These are phyloP conservation scores for Emergomyces africanus DNA, from an alignment of 2,329 filamentous ascomycete genomes.

Conservation along the genomic window DNA sequence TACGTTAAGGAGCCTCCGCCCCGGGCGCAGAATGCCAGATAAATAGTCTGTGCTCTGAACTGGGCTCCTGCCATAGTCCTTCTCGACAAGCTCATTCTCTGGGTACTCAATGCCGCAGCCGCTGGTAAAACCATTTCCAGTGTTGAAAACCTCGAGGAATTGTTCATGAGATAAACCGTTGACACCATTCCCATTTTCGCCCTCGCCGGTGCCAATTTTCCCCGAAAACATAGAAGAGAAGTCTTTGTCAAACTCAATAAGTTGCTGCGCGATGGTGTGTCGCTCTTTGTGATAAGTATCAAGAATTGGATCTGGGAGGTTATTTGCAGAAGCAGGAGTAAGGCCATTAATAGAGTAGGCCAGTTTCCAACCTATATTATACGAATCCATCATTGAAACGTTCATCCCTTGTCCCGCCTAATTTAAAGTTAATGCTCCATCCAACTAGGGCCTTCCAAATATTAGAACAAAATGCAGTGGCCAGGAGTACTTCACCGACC, in stretches of 20 bases:
- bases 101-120: slow-evolving; percentile 29
- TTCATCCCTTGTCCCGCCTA: slow-evolving; percentile 3
- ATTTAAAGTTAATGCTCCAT: background rate
- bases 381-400: slow-evolving; percentile 7
- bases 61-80: slow-evolving; percentile 13
- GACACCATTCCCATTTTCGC: slow-evolving; percentile 12
- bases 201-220: slow-evolving; percentile 20
- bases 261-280: slow-evolving; percentile 24
- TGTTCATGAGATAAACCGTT: slow-evolving; percentile 20
- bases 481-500: background rate
- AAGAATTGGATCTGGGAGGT: slow-evolving; percentile 16
- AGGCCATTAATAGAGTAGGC: slow-evolving; percentile 25
- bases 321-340: slow-evolving; percentile 12
- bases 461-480: background rate
- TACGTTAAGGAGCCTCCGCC: slow-evolving; percentile 24
- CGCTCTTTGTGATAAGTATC: slow-evolving; percentile 28
- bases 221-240: slow-evolving; percentile 30
- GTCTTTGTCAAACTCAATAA: slow-evolving; percentile 28
- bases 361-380: slow-evolving; percentile 32
- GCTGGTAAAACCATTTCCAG: slow-evolving; percentile 26
- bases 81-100: slow-evolving; percentile 18
- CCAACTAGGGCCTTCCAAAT: no score
- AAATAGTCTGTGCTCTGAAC: slow-evolving; percentile 23
- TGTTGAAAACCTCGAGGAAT: slow-evolving; percentile 25
- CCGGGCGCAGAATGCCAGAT: slow-evolving; percentile 22